phyloP scores from a whole-genome alignment of 2,329 filamentous ascomycete genomes.

The Taxawa tesnikishii region DNA sequence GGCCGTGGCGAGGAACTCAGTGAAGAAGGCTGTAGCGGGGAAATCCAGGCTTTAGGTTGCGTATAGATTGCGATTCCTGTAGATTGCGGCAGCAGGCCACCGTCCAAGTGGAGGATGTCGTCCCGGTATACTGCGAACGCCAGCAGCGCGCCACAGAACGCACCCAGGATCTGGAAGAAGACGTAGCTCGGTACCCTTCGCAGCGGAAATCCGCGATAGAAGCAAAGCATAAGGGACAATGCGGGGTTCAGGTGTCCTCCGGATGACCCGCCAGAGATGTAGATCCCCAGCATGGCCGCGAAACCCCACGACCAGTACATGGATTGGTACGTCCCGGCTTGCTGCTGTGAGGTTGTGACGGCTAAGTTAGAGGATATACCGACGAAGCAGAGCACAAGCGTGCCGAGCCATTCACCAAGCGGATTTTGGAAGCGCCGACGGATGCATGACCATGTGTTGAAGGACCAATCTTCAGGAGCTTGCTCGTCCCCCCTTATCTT shows the following conservation, averaged over 20 bases:
- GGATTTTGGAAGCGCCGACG: conserved; percentile 42
- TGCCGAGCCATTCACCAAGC: conserved; percentile 47
- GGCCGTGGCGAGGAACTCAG: conserved; percentile 20
- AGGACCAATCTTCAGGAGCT: conserved; percentile 11
- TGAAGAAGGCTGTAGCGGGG: conserved; percentile 32
- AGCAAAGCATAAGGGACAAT: conserved; percentile 27
- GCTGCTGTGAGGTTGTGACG: conserved; percentile 27
- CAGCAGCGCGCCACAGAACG: conserved; percentile 36
- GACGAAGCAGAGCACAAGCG: conserved; percentile 1
- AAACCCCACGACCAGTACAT: conserved; percentile 37
- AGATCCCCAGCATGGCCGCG: conserved; percentile 37
- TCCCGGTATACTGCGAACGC: conserved; percentile 33
- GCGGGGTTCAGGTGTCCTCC: conserved; percentile 37
- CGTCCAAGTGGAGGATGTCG: conserved; percentile 22
- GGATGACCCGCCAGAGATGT: conserved; percentile 30
- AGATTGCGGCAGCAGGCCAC: conserved; percentile 19
- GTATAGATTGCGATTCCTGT: conserved; percentile 16
- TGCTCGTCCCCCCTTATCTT: background rate
- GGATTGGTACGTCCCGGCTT: conserved; percentile 12
- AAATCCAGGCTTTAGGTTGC: conserved; percentile 14
- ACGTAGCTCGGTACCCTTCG: conserved; percentile 39
- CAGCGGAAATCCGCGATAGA: conserved; percentile 42
- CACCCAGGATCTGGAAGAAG: conserved; percentile 39
- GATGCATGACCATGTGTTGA: conserved; percentile 40
- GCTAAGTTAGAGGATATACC: conserved; percentile 15